Evolutionary conservation across 352 stramenopile genomes (phyloP), one percentile per base, ranked within the genome.

Genomic region (Globisporangium recalcitrans): DNA sequence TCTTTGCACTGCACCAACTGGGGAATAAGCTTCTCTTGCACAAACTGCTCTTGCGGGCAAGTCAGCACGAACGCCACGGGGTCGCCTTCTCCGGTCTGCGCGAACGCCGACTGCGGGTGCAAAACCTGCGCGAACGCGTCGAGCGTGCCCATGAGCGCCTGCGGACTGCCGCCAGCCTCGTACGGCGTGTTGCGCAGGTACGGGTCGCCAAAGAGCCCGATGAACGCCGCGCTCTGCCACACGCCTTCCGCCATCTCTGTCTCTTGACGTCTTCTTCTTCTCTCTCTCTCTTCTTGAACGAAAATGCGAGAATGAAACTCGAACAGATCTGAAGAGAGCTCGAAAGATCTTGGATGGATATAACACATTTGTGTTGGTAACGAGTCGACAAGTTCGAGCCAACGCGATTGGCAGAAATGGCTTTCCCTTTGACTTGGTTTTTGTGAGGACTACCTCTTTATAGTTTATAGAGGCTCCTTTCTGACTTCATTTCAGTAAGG

Each of bases 201-300:
- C 55, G 87, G 81, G 68, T 95, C 85, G 24, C 83, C 85, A 57
- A 92, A 92, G 58, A 91, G 62, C 55, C 83, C 85, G 36, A 95
- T 51, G 63, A 87, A 93, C 46, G 73, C 72, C 29, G 80, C 71
- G 52, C 77, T 78, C 51, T 81, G 73, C 85, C 85, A 95, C 19
- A 86, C 73, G 7, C 66, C 68, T 34, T 80, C 63, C 26, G 63
- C 57, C 63, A 64, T 68, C 22, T 6, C 27, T 9, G 11, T 53
- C 6, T 21, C 29, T 19, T 57, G 51, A 44, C 27, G 36, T 55
- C 47, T 22, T 24, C 16, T 24, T 24, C 29, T 16, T n/a, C n/a
- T n/a, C 21, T 56, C 51, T 42, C 27, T 16, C n/a, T 44, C 32
- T n/a, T 44, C 3, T 34, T 57, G 32, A 11, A 6, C 26, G 26